A percentile compares a stretch with the other conserved stretches of the same genome.
Conservation (phyloP, 768 basidiomycete species). For the Kwoniella pini region DNA sequence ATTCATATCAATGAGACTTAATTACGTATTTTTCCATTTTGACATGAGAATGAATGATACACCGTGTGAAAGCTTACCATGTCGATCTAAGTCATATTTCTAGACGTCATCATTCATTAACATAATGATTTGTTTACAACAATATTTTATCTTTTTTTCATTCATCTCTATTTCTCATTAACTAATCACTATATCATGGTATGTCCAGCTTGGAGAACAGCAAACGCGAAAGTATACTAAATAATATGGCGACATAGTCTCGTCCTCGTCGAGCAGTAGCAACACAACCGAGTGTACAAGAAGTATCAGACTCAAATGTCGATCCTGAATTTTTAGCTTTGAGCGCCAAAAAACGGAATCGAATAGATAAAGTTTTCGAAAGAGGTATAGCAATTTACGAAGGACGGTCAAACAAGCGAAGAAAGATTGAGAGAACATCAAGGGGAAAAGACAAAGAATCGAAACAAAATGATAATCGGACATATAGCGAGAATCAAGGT, state of each 20-base stretch:
- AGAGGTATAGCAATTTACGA: constrained; percentile 23
- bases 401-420: constrained; percentile 23
- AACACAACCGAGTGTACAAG: not conserved
- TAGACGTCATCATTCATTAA: not conserved
- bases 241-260: not conserved
- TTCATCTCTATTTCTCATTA: no score
- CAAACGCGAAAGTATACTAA: no score
- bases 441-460: not conserved
- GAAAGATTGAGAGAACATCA: constrained; percentile 20
- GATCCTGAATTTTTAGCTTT: constrained; percentile 52
- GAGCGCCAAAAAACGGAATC: constrained; percentile 23
- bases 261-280: constrained; percentile 8
- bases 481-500: constrained; percentile 2
- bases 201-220: no score
- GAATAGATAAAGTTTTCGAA: constrained; percentile 46
- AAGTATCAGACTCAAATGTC: constrained; percentile 18
- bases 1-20: no score
- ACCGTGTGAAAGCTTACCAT: not conserved
- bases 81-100: not conserved
- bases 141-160: no score
- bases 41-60: no score
- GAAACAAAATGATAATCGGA: no score
- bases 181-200: no score
- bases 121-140: not conserved
- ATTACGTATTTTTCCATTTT: no score